Evolutionary conservation across 106 monocot genomes (phyloP).

Genomic region (Triglochin maritima): DNA sequence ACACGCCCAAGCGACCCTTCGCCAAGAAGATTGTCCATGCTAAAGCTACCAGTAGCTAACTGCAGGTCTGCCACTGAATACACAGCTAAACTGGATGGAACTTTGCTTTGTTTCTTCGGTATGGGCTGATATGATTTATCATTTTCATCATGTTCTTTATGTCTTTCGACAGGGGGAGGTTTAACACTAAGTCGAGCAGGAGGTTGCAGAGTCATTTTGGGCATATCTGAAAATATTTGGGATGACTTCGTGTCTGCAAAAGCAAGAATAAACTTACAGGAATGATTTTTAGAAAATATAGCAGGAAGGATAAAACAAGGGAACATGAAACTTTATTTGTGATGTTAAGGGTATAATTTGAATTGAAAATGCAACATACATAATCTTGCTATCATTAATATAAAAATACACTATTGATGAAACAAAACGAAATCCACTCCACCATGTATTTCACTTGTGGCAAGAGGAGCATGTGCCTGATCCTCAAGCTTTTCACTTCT

Average conservation of each 20-base stretch:
- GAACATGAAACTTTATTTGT: background rate
- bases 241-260: conserved; percentile 42
- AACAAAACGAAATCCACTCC: background rate
- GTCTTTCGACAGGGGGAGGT: conserved; percentile 43
- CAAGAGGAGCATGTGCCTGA: conserved; percentile 28
- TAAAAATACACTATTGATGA: background rate
- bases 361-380: background rate
- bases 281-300: background rate
- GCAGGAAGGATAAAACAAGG: background rate
- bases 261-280: background rate
- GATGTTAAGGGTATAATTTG: too few relatives aligned
- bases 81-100: conserved; percentile 34
- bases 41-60: conserved; percentile 84
- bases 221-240: conserved; percentile 14
- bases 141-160: conserved; percentile 50
- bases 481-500: conserved; percentile 34
- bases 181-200: conserved; percentile 42
- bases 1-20: conserved; percentile 79
- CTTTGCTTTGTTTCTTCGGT: conserved; percentile 3
- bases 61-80: conserved; percentile 93
- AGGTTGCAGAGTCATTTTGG: conserved; percentile 21
- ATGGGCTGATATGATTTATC: conserved; percentile 7
- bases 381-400: background rate
- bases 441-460: conserved; percentile 50
- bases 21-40: conserved; percentile 61